Percentiles rank a stretch among this genome's conserved stretches.
These are phyloP conservation scores for Herpetomonas tarakana DNA, from an alignment of 208 protist genomes.

Conservation along the genomic window DNA sequence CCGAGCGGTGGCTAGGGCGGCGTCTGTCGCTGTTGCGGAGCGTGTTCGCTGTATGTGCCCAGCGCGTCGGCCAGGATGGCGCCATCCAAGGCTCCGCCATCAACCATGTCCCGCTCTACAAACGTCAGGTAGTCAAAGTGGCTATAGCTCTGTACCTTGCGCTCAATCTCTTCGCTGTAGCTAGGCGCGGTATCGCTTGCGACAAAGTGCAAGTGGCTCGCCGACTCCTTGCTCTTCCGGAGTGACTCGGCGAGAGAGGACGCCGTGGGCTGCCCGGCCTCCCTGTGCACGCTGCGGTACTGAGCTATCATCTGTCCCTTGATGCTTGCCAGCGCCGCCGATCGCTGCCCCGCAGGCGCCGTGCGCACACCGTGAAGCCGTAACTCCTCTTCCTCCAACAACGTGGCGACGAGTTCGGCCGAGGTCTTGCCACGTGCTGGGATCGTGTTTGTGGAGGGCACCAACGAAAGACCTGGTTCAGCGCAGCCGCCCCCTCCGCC, in stretches of 20 bases:
- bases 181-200: slow-evolving; percentile 3
- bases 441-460: background rate
- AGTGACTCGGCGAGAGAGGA: background rate
- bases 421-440: slow-evolving; percentile 21
- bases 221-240: slow-evolving; percentile 1
- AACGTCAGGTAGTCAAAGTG: slow-evolving; percentile 81
- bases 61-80: slow-evolving; percentile 86
- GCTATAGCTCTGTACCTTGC: slow-evolving; percentile 34
- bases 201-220: background rate
- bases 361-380: slow-evolving; percentile 24
- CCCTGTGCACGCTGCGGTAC: slow-evolving; percentile 35
- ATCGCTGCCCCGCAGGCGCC: background rate
- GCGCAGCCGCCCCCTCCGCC: background rate
- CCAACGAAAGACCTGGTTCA: no score
- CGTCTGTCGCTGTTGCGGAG: no score
- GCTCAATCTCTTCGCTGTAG: slow-evolving; percentile 56
- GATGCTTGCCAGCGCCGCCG: slow-evolving; percentile 3
- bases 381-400: slow-evolving; percentile 43
- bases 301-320: slow-evolving; percentile 45
- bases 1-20: no score
- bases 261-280: slow-evolving; percentile 6
- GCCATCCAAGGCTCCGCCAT: slow-evolving; percentile 50
- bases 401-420: slow-evolving; percentile 41
- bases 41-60: slow-evolving; percentile 48
- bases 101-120: slow-evolving; percentile 50